Percentiles rank a stretch among this genome's conserved stretches.
phyloP scores from a whole-genome alignment of 371 early-diverging fungal species.

The Mortierella sp. region DNA sequence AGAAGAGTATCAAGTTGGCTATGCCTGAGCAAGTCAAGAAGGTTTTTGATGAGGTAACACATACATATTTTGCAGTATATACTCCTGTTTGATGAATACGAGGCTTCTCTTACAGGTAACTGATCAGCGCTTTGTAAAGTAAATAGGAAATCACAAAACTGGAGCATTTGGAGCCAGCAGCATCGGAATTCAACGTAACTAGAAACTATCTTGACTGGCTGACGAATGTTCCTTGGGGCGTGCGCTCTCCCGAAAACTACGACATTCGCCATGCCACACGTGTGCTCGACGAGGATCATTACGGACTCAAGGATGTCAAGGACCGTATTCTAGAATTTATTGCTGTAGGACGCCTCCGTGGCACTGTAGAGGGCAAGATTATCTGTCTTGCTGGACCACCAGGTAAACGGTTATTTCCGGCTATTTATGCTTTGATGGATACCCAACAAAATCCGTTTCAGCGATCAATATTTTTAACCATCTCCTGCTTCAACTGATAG shows the following conservation, averaged over 20 bases:
- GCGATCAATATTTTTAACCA: neutral
- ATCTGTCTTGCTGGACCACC: slow-evolving; percentile 97
- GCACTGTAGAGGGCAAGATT: slow-evolving; percentile 97
- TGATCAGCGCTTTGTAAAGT: neutral
- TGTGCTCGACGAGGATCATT: slow-evolving; percentile 97
- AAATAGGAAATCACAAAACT: slow-evolving; percentile 90
- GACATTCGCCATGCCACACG: slow-evolving; percentile 83
- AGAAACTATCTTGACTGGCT: slow-evolving; percentile 98
- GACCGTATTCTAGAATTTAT: slow-evolving; percentile 98
- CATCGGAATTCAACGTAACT: slow-evolving; percentile 97
- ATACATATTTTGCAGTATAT: neutral
- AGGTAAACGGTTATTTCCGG: slow-evolving; percentile 39
- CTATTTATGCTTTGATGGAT: neutral
- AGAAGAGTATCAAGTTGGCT: slow-evolving; percentile 79
- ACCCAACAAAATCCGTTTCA: neutral
- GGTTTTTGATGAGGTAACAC: slow-evolving; percentile 92
- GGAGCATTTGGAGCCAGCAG: slow-evolving; percentile 94
- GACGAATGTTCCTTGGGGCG: slow-evolving; percentile 97
- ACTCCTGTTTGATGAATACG: neutral
- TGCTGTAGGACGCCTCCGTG: slow-evolving; percentile 96
- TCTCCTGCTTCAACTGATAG: slow-evolving; percentile 30
- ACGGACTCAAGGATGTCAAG: slow-evolving; percentile 98
- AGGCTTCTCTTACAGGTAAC: no score
- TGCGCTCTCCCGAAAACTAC: slow-evolving; percentile 89
- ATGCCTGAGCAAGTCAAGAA: slow-evolving; percentile 94